Percentiles rank a stretch among this genome's conserved stretches.
phyloP scores from a whole-genome alignment of 2,329 filamentous ascomycete species.

The Sporothrix schenckii region DNA sequence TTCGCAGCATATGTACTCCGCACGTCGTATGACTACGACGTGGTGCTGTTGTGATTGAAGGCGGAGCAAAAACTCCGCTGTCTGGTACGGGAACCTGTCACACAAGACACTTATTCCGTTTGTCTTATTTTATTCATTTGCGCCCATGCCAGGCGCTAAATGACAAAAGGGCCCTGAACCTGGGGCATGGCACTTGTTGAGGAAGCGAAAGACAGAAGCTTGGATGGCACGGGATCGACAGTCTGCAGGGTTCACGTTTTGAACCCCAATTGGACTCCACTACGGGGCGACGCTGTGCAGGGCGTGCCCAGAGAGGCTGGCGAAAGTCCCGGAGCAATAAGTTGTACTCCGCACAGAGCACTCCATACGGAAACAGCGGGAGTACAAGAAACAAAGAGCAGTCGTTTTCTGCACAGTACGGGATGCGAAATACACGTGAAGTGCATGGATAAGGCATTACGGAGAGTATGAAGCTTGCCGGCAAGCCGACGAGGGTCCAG shows the following conservation, averaged over 20 bases:
- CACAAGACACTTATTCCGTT: neutral
- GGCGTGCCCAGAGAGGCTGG: too few relatives aligned
- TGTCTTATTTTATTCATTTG: neutral
- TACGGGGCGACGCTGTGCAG: neutral
- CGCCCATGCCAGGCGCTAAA: neutral
- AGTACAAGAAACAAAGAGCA: too few relatives aligned
- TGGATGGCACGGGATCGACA: slow-evolving; percentile 29
- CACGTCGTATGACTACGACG: too few relatives aligned
- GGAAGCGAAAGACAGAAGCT: neutral
- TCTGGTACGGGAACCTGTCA: neutral
- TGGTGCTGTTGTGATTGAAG: neutral
- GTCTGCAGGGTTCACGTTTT: slow-evolving; percentile 24
- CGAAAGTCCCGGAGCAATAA: too few relatives aligned
- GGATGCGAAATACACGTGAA: neutral
- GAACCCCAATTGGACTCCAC: slow-evolving; percentile 20
- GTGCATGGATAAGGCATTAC: neutral
- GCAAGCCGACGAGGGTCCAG: neutral
- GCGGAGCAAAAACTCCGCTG: slow-evolving; percentile 30
- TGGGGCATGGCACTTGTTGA: neutral
- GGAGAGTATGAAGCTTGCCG: neutral
- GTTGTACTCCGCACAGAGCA: too few relatives aligned
- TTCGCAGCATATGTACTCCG: too few relatives aligned
- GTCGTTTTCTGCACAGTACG: too few relatives aligned
- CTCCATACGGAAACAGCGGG: too few relatives aligned
- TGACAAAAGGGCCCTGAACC: neutral